phyloP scores from a whole-genome alignment of 257 asterid species.

The Agastache rugosa region DNA sequence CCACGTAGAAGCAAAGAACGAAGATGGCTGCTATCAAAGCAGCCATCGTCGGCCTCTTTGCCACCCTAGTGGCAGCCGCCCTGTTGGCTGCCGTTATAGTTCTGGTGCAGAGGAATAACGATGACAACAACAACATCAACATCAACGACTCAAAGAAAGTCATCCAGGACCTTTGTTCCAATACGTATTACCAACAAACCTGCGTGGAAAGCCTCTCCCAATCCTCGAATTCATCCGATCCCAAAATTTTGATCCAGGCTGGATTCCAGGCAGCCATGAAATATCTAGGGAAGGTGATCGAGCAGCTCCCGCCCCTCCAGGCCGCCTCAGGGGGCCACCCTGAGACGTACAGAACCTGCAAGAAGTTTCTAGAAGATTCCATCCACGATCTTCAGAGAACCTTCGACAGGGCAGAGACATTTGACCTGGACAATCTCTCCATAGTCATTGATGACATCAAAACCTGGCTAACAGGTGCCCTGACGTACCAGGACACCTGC shows the following conservation, averaged over 20 bases:
- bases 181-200: slow-evolving; percentile 44
- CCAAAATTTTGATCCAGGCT: slow-evolving; percentile 30
- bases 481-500: neutral
- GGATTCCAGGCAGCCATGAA: slow-evolving; percentile 39
- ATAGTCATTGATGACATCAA: neutral
- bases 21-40: neutral
- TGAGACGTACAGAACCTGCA: neutral
- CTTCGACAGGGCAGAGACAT: neutral
- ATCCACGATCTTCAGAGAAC: neutral
- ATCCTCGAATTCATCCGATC: slow-evolving; percentile 34
- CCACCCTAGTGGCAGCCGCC: neutral
- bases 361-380: neutral
- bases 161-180: slow-evolving; percentile 37
- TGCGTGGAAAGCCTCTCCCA: slow-evolving; percentile 45
- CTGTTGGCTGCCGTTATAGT: neutral
- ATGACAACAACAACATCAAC: neutral
- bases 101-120: neutral
- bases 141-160: slow-evolving; percentile 18
- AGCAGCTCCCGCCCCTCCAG: neutral
- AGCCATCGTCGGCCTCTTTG: neutral
- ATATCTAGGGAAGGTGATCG: slow-evolving; percentile 15
- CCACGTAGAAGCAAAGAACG: neutral
- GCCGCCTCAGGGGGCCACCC: neutral
- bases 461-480: neutral
- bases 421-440: neutral